Conservation (phyloP, 345 rosid species). For the rapeseed (Brassica napus) region Da-Ae NC_063441.1:11252001-11252500, state of each 20-base stretch:
- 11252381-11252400: constrained; percentile 59
- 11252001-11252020: too few species aligned
- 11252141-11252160: too few species aligned
- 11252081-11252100: too few species aligned
- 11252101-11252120: too few species aligned
- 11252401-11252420: constrained; percentile 65
- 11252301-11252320: not conserved
- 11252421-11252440: constrained; percentile 86
- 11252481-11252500: constrained; percentile 67
- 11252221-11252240: not conserved
- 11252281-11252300: too few species aligned
- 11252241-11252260: too few species aligned
- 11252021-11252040: too few species aligned
- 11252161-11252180: too few species aligned
- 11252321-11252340: not conserved
- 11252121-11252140: too few species aligned
- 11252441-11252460: constrained; percentile 53
- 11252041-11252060: too few species aligned
- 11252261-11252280: not conserved
- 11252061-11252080: too few species aligned
- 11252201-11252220: not conserved
- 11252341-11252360: constrained; percentile 50
- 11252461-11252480: constrained; percentile 79
- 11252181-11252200: too few species aligned
- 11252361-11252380: constrained; percentile 64